Percentiles rank a stretch among this genome's conserved stretches.
Conservation (phyloP, 2,329 filamentous ascomycete genomes). For the Fusarium camptoceras region DNA sequence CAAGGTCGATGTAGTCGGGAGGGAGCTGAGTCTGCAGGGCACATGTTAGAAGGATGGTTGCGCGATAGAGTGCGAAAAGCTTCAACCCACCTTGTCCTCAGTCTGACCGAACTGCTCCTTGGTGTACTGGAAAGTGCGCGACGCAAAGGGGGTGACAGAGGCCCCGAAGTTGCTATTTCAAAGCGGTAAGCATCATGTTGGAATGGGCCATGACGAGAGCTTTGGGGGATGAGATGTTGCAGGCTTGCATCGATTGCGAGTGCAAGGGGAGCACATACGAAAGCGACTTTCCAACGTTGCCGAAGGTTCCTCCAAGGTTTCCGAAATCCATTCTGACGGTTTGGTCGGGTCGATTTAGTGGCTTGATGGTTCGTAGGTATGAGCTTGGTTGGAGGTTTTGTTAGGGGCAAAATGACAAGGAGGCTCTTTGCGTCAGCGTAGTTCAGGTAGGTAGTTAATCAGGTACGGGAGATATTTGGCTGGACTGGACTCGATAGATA, state of each 20-base stretch:
- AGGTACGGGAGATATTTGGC: not conserved
- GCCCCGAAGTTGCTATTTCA: conserved; percentile 72
- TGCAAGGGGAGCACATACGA: conserved; percentile 56
- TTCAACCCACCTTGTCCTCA: conserved; percentile 81
- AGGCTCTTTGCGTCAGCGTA: conserved; percentile 42
- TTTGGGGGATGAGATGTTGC: conserved; percentile 4
- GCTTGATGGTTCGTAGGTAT: conserved; percentile 7
- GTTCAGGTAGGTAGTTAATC: conserved; percentile 31
- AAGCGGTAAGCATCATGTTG: conserved; percentile 29
- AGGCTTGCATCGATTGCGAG: conserved; percentile 22
- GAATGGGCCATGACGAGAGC: conserved; percentile 14
- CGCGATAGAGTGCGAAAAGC: conserved; percentile 19
- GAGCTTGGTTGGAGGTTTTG: conserved; percentile 24
- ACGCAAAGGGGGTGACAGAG: conserved; percentile 90
- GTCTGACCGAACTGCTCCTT: conserved; percentile 97
- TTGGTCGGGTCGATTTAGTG: conserved; percentile 14
- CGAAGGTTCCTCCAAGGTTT: conserved; percentile 55
- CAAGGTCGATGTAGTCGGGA: conserved; percentile 96
- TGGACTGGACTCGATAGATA: conserved; percentile 23
- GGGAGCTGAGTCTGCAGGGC: conserved; percentile 85
- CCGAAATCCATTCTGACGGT: conserved; percentile 67
- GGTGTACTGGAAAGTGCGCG: conserved; percentile 95
- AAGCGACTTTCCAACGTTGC: conserved; percentile 60
- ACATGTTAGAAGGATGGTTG: conserved; percentile 33
- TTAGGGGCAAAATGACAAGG: conserved; percentile 22